These are phyloP conservation scores for Salix viminalis DNA, from an alignment of 345 rosid species.

Conservation along the genomic window DNA sequence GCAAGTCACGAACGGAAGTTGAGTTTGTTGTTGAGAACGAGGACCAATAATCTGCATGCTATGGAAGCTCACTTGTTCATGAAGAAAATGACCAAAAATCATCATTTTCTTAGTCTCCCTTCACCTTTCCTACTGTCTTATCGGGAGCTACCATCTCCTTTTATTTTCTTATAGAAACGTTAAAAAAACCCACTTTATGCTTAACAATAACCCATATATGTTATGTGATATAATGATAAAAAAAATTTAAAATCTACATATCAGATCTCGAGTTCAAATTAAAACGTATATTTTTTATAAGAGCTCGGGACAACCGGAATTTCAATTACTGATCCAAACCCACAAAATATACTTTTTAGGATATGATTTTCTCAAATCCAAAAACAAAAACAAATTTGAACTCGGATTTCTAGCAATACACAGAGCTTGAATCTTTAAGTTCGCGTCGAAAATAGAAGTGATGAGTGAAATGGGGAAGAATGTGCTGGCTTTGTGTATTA, in stretches of 20 bases:
- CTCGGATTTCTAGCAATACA: slow-evolving; percentile 22
- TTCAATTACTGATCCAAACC: no score
- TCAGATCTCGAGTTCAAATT: fast-evolving
- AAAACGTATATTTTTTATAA: no score
- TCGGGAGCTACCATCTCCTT: not conserved
- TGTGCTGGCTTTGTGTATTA: slow-evolving; percentile 37
- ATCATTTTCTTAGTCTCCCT: not conserved
- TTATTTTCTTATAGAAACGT: not conserved
- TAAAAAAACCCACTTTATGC: not conserved
- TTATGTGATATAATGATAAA: no score
- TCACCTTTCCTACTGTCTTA: not conserved
- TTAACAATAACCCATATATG: not conserved
- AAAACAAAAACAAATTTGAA: not conserved
- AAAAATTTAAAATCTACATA: no score
- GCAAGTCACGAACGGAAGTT: no score
- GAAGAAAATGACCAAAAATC: not conserved
- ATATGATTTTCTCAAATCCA: no score
- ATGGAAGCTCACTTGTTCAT: not conserved
- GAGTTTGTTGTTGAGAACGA: no score
- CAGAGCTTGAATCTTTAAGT: slow-evolving; percentile 16
- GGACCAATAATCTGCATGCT: no score
- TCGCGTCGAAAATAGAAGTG: not conserved
- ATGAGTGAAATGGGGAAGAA: slow-evolving; percentile 47
- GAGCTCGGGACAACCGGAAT: fast-evolving
- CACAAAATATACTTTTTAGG: fast-evolving